A percentile compares a stretch with the other conserved stretches of the same genome.
Conservation (phyloP, 106 monocot genomes). For the Acorus calamus region DNA sequence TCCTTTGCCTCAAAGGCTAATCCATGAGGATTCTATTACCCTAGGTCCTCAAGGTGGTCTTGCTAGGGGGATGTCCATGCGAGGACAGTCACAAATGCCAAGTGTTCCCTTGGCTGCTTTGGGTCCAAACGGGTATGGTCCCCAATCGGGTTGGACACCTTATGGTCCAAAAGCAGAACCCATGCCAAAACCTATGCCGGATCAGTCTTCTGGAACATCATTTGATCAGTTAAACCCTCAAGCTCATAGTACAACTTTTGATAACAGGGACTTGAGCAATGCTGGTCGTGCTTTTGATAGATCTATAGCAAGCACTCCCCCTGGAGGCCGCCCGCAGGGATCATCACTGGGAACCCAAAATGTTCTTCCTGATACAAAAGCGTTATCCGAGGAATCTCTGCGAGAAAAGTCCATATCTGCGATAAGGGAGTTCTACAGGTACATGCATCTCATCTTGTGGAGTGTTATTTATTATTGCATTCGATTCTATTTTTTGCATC, state of each 20-base stretch:
- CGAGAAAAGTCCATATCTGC: slow-evolving; percentile 57
- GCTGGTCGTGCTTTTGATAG: slow-evolving; percentile 31
- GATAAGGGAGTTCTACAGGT: slow-evolving; percentile 86
- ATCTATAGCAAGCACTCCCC: slow-evolving; percentile 2
- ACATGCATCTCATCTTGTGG: neutral
- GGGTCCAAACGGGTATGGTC: slow-evolving; percentile 42
- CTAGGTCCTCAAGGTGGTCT: slow-evolving; percentile 95
- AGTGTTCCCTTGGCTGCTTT: slow-evolving; percentile 19
- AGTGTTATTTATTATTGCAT: too few relatives aligned
- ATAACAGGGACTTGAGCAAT: slow-evolving; percentile 9
- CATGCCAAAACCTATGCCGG: slow-evolving; percentile 11
- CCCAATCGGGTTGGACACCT: slow-evolving; percentile 6
- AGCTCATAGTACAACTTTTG: slow-evolving; percentile 9
- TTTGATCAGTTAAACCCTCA: slow-evolving; percentile 10
- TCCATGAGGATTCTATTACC: slow-evolving; percentile 50
- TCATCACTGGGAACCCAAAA: slow-evolving; percentile 14
- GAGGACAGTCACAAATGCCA: slow-evolving; percentile 53
- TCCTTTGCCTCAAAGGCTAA: slow-evolving; percentile 49
- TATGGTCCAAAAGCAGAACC: slow-evolving; percentile 19
- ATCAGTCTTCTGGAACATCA: slow-evolving; percentile 14
- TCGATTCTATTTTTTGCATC: too few relatives aligned
- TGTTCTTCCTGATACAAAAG: slow-evolving; percentile 27
- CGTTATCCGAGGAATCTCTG: slow-evolving; percentile 39
- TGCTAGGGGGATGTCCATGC: slow-evolving; percentile 77
- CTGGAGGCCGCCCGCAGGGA: slow-evolving; percentile 11